Evolutionary conservation across 164 flowering plant genomes (phyloP).

Genomic region (Houttuynia cordata): DNA sequence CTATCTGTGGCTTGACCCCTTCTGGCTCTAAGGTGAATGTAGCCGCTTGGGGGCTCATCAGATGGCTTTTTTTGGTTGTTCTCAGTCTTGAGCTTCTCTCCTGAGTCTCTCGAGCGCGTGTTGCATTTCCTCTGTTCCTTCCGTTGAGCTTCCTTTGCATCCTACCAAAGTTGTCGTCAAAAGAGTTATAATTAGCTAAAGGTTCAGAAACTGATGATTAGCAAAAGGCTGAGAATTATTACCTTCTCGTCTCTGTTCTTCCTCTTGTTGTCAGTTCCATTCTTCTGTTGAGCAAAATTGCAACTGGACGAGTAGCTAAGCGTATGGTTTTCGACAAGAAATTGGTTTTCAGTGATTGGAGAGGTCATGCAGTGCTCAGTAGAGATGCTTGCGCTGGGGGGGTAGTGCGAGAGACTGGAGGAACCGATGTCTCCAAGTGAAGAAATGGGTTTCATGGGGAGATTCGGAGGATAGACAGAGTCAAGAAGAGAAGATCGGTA

Average conservation of each 20-base stretch:
- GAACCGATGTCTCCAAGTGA: slow-evolving; percentile 12
- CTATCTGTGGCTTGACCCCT: slow-evolving; percentile 97
- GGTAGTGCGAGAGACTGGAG: too few relatives aligned
- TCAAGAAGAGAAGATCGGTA: slow-evolving; percentile 10
- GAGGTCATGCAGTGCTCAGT: not conserved
- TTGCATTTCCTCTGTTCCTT: slow-evolving; percentile 45
- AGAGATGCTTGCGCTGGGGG: slow-evolving; percentile 2
- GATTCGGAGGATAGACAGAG: slow-evolving; percentile 22
- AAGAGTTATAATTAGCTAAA: too few relatives aligned
- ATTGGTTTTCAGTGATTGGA: slow-evolving; percentile 5
- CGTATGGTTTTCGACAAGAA: not conserved
- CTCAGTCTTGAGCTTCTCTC: slow-evolving; percentile 17
- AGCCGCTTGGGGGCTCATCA: slow-evolving; percentile 46
- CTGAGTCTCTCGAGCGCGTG: slow-evolving; percentile 12
- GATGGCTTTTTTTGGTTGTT: slow-evolving; percentile 19
- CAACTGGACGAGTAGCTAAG: slow-evolving; percentile 13
- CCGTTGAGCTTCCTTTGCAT: slow-evolving; percentile 24
- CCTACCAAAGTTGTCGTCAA: slow-evolving; percentile 16
- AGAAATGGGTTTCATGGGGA: slow-evolving; percentile 14
- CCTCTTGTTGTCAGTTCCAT: slow-evolving; percentile 26
- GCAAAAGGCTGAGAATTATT: not conserved
- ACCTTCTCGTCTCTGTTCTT: slow-evolving; percentile 41
- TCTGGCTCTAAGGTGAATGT: slow-evolving; percentile 88
- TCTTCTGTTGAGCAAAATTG: slow-evolving; percentile 21
- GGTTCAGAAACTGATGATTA: not conserved